phyloP scores from a whole-genome alignment of 768 basidiomycete genomes.

The Amanita jacksonii region DNA sequence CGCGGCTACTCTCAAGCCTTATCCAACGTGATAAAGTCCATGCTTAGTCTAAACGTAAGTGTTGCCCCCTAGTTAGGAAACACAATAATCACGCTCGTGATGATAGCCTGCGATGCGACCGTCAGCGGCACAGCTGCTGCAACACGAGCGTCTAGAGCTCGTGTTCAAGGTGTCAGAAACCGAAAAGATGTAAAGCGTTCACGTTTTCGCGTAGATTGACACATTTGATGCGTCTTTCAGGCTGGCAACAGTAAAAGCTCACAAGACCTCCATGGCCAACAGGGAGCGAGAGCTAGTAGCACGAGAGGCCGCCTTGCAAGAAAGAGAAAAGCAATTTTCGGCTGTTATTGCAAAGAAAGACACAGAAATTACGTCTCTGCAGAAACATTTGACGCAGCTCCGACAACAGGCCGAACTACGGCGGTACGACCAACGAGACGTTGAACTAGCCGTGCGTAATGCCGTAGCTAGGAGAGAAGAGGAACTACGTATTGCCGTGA shows the following conservation, averaged over 20 bases:
- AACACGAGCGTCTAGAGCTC: slow-evolving; percentile 67
- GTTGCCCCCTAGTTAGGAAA: background rate
- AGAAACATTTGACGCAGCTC: slow-evolving; percentile 33
- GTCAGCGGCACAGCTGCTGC: slow-evolving; percentile 69
- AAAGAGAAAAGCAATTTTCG: slow-evolving; percentile 45
- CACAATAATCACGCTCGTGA: slow-evolving; percentile 1
- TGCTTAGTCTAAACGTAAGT: slow-evolving; percentile 75
- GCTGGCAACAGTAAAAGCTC: slow-evolving; percentile 53
- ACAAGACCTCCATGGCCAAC: slow-evolving; percentile 42
- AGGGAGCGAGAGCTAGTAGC: slow-evolving; percentile 57
- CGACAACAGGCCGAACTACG: slow-evolving; percentile 21
- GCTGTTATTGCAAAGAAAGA: slow-evolving; percentile 48
- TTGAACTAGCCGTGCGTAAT: slow-evolving; percentile 41
- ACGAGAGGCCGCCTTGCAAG: slow-evolving; percentile 44
- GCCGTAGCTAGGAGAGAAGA: slow-evolving; percentile 58
- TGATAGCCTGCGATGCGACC: slow-evolving; percentile 78
- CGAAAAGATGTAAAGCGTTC: slow-evolving; percentile 52
- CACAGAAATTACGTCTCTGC: slow-evolving; percentile 42
- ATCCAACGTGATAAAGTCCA: slow-evolving; percentile 69
- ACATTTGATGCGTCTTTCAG: slow-evolving; percentile 25
- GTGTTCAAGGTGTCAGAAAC: slow-evolving; percentile 67
- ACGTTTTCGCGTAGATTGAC: background rate
- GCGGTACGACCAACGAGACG: slow-evolving; percentile 23
- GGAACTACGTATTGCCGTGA: slow-evolving; percentile 54
- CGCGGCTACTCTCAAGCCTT: slow-evolving; percentile 71